Evolutionary conservation across 306 rosid species (phyloP).

Genomic region (Fragaria ananassa): DNA sequence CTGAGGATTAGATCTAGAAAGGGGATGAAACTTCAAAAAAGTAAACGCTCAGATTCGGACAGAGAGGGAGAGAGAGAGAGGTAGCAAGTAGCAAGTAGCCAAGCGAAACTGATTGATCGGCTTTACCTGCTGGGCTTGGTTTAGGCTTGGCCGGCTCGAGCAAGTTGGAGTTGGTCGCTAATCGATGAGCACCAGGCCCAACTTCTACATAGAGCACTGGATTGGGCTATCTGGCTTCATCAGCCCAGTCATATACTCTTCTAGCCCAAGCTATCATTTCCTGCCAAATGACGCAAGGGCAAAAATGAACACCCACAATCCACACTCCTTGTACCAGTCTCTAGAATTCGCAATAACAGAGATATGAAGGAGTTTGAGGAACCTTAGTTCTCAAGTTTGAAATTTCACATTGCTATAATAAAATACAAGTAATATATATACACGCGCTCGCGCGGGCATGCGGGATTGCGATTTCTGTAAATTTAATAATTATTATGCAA

Average conservation of each 20-base stretch:
- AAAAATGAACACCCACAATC: no score
- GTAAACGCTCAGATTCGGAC: conserved; percentile 9
- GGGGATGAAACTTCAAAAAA: background rate
- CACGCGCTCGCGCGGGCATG: no score
- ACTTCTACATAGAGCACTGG: background rate
- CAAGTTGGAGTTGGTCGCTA: background rate
- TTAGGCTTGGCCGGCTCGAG: conserved; percentile 3
- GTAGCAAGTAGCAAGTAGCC: background rate
- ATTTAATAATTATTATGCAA: no score
- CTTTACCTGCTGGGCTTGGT: background rate
- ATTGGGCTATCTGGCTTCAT: background rate
- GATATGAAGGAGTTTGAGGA: no score
- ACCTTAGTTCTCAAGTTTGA: no score
- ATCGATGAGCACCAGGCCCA: background rate
- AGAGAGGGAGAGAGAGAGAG: background rate
- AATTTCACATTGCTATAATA: no score
- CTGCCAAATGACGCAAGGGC: background rate
- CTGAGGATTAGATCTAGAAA: background rate
- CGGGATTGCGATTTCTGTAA: no score
- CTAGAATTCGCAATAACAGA: no score
- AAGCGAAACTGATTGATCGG: background rate
- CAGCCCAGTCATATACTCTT: background rate
- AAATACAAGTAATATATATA: no score
- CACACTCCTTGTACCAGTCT: no score
- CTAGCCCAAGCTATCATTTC: background rate